Evolutionary conservation across 2,329 filamentous ascomycete species (phyloP).

Genomic region (Aspergillus brunneoviolaceus): DNA sequence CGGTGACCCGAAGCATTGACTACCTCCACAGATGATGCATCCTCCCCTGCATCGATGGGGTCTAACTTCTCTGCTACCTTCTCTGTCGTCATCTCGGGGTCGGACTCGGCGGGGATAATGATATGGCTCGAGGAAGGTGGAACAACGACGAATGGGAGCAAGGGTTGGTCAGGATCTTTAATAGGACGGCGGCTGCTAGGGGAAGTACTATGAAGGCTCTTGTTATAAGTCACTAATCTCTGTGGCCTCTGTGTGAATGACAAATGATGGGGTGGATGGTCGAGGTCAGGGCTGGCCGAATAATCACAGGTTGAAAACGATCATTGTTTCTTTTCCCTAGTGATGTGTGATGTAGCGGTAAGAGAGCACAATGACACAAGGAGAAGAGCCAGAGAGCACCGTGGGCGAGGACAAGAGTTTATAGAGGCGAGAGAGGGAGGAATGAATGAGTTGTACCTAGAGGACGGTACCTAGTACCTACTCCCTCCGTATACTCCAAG

Average conservation of each 20-base stretch:
- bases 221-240: too few relatives aligned
- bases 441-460: not conserved
- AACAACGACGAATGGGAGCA: not conserved
- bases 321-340: not conserved
- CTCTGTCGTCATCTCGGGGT: conserved; percentile 17
- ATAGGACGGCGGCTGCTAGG: too few relatives aligned
- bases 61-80: conserved; percentile 24
- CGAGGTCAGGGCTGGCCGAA: too few relatives aligned
- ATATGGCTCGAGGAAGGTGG: not conserved
- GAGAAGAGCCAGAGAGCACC: not conserved
- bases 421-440: conserved; percentile 9
- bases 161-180: too few relatives aligned
- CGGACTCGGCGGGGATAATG: not conserved
- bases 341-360: not conserved
- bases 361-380: conserved; percentile 3
- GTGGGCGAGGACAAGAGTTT: conserved; percentile 8
- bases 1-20: conserved; percentile 65
- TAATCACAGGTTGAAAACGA: not conserved
- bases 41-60: conserved; percentile 27
- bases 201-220: too few relatives aligned
- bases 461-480: not conserved
- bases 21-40: conserved; percentile 37
- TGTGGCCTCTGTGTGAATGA: too few relatives aligned
- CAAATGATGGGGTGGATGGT: too few relatives aligned
- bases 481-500: not conserved